phyloP scores from a whole-genome alignment of 2,329 filamentous ascomycete genomes.

The Penicillium sp. region DNA sequence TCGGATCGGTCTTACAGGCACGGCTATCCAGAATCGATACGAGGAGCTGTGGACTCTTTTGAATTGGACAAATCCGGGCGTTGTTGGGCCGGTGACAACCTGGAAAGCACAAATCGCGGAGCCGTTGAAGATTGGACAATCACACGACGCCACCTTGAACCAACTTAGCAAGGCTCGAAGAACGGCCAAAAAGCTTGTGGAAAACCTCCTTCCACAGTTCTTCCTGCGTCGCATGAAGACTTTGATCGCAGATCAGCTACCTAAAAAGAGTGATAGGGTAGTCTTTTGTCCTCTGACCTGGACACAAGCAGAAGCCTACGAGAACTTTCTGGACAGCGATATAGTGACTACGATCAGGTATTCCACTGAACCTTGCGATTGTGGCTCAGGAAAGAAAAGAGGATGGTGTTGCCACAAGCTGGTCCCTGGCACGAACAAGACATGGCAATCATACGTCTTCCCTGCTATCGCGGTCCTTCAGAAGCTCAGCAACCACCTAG shows the following conservation, averaged over 20 bases:
- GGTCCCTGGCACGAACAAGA: slow-evolving; percentile 63
- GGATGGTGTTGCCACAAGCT: slow-evolving; percentile 79
- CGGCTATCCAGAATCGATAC: slow-evolving; percentile 97
- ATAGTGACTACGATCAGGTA: slow-evolving; percentile 71
- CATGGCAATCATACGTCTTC: slow-evolving; percentile 81
- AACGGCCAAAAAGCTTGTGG: slow-evolving; percentile 81
- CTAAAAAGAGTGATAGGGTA: slow-evolving; percentile 91
- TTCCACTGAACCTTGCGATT: slow-evolving; percentile 72
- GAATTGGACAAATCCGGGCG: slow-evolving; percentile 93
- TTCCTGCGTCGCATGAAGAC: slow-evolving; percentile 94
- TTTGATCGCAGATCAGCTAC: slow-evolving; percentile 87
- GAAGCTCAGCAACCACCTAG: slow-evolving; percentile 92
- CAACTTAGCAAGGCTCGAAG: slow-evolving; percentile 81
- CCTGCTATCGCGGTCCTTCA: slow-evolving; percentile 81
- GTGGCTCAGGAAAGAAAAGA: slow-evolving; percentile 69
- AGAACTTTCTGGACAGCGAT: slow-evolving; percentile 76
- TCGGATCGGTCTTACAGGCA: slow-evolving; percentile 90
- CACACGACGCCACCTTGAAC: slow-evolving; percentile 83
- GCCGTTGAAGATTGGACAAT: slow-evolving; percentile 85
- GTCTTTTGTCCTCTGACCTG: slow-evolving; percentile 93
- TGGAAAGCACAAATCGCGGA: slow-evolving; percentile 81
- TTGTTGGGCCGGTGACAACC: slow-evolving; percentile 68
- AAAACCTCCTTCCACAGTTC: slow-evolving; percentile 86
- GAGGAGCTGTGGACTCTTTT: slow-evolving; percentile 95
- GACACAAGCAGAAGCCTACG: slow-evolving; percentile 80